Percentiles rank a stretch among this genome's conserved stretches.
Evolutionary conservation across 2,329 filamentous ascomycete species (phyloP).

Genomic region (Aspergillus ustus): DNA sequence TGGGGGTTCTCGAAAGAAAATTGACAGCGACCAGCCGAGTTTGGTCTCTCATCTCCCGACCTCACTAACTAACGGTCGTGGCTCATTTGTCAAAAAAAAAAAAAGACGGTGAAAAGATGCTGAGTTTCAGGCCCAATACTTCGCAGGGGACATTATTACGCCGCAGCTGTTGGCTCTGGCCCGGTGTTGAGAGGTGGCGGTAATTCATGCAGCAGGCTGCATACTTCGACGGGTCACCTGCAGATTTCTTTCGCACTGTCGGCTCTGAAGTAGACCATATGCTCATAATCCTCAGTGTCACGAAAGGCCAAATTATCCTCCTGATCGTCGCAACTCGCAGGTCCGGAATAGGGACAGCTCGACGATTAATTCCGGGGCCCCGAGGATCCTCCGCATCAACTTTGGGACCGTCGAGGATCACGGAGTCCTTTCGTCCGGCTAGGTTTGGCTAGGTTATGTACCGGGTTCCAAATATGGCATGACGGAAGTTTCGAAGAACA

Average conservation of each 20-base stretch:
- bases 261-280: not conserved
- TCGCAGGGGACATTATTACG: not conserved
- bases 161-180: not conserved
- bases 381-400: slow-evolving; percentile 7
- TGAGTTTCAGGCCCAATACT: slow-evolving; percentile 4
- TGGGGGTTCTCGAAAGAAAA: not conserved
- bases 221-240: not conserved
- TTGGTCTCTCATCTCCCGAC: not conserved
- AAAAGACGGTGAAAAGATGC: not conserved
- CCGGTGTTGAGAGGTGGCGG: not conserved
- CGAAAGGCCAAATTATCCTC: not conserved
- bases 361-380: not conserved
- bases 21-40: not conserved
- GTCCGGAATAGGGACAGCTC: not conserved
- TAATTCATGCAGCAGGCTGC: slow-evolving; percentile 1
- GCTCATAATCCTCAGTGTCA: not conserved
- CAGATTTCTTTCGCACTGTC: not conserved
- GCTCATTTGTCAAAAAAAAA: not conserved
- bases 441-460: slow-evolving; percentile 1
- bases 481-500: not conserved
- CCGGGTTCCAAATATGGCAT: not conserved
- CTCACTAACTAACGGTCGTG: not conserved
- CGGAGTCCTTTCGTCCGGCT: slow-evolving; percentile 11
- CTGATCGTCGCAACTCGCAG: not conserved
- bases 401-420: not conserved